These are phyloP conservation scores for Cutaneotrichosporon sp. DNA, from an alignment of 1,284 basidiomycete genomes.

Conservation along the genomic window DNA sequence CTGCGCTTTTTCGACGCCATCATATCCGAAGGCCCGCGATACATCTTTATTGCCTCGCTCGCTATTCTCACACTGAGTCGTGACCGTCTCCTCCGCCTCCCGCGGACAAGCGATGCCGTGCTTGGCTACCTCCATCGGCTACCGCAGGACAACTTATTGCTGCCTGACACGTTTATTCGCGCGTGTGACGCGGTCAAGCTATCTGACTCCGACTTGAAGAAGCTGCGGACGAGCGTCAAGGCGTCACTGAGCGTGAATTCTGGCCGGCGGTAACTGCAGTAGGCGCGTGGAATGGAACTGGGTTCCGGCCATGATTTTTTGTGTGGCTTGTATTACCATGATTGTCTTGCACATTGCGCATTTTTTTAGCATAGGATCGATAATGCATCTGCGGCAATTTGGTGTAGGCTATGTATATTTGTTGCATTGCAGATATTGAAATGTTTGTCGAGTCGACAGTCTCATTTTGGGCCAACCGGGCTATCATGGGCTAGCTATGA, in stretches of 20 bases:
- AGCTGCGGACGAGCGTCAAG: constrained; percentile 41
- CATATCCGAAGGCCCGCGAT: constrained; percentile 76
- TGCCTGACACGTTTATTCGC: constrained; percentile 49
- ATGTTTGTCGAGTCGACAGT: background rate
- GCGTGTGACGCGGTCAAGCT: constrained; percentile 45
- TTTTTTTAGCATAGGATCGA: background rate
- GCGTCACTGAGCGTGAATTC: constrained; percentile 30
- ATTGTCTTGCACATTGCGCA: background rate
- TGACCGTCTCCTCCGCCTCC: constrained; percentile 41
- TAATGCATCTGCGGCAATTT: constrained; percentile 1
- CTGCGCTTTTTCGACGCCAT: constrained; percentile 85
- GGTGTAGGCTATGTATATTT: background rate
- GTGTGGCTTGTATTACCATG: background rate
- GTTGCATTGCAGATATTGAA: background rate
- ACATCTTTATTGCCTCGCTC: constrained; percentile 75
- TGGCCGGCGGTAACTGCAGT: background rate
- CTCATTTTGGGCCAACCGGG: too few relatives aligned
- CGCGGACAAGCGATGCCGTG: constrained; percentile 29
- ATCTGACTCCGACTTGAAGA: constrained; percentile 47
- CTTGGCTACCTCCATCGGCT: constrained; percentile 41
- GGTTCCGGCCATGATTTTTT: background rate
- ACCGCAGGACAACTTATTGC: constrained; percentile 47
- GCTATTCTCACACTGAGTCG: constrained; percentile 60
- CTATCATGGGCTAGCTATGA: too few relatives aligned
- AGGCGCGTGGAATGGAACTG: background rate